Conservation (phyloP, 768 basidiomycete species). For the Leccinellum luteum region DNA sequence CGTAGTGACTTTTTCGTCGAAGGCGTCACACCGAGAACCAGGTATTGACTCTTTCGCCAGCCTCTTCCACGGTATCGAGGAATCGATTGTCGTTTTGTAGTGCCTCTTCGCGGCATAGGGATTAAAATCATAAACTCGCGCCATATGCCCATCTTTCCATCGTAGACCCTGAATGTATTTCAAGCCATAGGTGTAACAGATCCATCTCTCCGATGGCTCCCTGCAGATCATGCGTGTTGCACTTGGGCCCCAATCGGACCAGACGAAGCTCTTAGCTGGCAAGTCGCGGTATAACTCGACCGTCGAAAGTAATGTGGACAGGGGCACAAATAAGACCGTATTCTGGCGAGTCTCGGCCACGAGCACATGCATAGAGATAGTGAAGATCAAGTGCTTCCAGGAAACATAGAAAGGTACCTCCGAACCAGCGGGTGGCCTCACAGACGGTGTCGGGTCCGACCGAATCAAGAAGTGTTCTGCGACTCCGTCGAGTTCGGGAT, state of each 20-base stretch:
- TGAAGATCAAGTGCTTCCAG: constrained; percentile 32
- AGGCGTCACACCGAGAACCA: constrained; percentile 12
- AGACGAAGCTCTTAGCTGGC: constrained; percentile 15
- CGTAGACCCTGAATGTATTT: constrained; percentile 28
- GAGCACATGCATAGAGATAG: constrained; percentile 23
- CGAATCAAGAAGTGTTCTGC: constrained; percentile 28
- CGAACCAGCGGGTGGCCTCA: constrained; percentile 13
- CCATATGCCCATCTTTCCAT: constrained; percentile 20
- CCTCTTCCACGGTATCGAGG: constrained; percentile 14
- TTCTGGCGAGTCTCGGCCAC: constrained; percentile 6
- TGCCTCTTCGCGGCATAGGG: constrained; percentile 18
- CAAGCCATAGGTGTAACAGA: constrained; percentile 36
- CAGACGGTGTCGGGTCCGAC: constrained; percentile 33
- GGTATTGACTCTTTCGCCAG: constrained; percentile 13
- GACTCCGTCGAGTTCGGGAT: constrained; percentile 19
- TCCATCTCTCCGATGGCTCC: constrained; percentile 32
- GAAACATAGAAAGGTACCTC: constrained; percentile 23
- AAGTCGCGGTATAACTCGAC: constrained; percentile 14
- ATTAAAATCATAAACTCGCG: constrained; percentile 35
- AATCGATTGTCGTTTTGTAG: constrained; percentile 7
- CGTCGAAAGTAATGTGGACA: constrained; percentile 29
- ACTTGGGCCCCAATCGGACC: constrained; percentile 34
- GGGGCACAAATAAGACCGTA: constrained; percentile 30
- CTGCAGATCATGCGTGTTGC: constrained; percentile 29
- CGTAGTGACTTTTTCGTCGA: constrained; percentile 25